Conservation (phyloP, 305 asterid genomes). For the Plantago lanceolata region DNA sequence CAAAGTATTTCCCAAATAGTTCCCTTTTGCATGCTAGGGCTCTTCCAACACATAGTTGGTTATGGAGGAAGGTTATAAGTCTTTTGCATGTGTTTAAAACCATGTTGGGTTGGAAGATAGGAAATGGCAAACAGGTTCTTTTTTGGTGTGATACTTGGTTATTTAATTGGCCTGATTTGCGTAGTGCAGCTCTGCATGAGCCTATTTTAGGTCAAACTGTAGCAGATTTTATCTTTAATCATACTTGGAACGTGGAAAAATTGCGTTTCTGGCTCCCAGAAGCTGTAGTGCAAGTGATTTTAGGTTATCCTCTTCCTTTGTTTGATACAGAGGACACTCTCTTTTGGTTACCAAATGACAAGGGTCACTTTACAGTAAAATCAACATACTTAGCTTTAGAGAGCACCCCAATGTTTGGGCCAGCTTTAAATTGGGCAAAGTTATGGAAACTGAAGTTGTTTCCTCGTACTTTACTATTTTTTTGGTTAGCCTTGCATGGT, state of each 20-base stretch:
- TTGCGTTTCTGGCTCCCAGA: too few species aligned
- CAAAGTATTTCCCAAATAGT: not conserved
- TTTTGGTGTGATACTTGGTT: not conserved
- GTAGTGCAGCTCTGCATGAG: too few species aligned
- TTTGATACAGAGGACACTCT: not conserved
- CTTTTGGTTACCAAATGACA: not conserved
- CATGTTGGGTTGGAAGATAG: not conserved
- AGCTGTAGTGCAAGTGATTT: too few species aligned
- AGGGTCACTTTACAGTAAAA: not conserved
- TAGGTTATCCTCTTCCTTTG: too few species aligned
- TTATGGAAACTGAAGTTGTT: not conserved
- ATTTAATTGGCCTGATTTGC: too few species aligned
- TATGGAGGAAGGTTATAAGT: not conserved
- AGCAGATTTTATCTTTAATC: too few species aligned
- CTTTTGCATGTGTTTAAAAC: not conserved
- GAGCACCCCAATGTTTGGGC: not conserved
- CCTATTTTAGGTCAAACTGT: too few species aligned
- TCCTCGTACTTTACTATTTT: not conserved
- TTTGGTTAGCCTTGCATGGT: not conserved
- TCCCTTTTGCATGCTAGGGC: not conserved
- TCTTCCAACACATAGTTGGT: not conserved
- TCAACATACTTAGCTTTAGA: not conserved
- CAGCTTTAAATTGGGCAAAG: not conserved
- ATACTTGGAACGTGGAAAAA: too few species aligned
- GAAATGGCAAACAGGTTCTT: not conserved